Evolutionary conservation across 208 protist genomes (phyloP), one percentile per base, ranked within the genome.

Genomic region (Novymonas esmeraldas): DNA sequence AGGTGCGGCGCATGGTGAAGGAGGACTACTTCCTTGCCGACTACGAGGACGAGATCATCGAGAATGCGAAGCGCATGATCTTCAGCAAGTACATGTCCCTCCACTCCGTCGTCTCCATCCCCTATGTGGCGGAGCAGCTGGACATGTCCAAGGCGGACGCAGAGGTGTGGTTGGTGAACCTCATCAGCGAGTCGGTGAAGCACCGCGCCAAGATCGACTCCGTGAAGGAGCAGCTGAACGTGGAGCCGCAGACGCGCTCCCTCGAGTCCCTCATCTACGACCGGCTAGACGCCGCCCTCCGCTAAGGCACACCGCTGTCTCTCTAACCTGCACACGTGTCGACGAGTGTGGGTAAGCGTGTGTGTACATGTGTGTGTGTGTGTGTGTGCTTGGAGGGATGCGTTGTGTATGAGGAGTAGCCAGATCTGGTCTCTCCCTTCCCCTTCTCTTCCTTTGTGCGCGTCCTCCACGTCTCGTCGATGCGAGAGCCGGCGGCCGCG

Each of bases 161-260:
- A 7, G 93, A 95, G 85, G 77, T 95, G 67, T 97, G 90, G 89
- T 69, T 97, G 31, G 93, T 89, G 44, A 92, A 95, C 60, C 85
- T 97, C 10, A 90, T 97, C 78, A 90, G 93, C 68, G 86, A 94
- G 55, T 92, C 90, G 31, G 64, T 65, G 54, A 90, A 94, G 77
- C 89, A 96, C 65, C 87, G 92, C 36, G 94, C 92, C 24, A 96
- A 95, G 82, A 89, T 98, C 62, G 92, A 98, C 70, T 93, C 90
- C 7, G 90, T 94, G 6, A 84, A 91, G 63, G 82, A 89, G 70
- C 85, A 94, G 75, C 85, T 95, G 60, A 80, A 88, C 38, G 86
- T 95, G 48, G 79, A 90, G 59, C 84, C 85, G 55, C 84, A 89
- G 75, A 81, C 81, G 26, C 85, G 83, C 49, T 82, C 90, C 11